Percentiles rank a stretch among this genome's conserved stretches.
These are phyloP conservation scores for Emericellopsis atlantica DNA, from an alignment of 2,329 filamentous ascomycete species.

Conservation along the genomic window DNA sequence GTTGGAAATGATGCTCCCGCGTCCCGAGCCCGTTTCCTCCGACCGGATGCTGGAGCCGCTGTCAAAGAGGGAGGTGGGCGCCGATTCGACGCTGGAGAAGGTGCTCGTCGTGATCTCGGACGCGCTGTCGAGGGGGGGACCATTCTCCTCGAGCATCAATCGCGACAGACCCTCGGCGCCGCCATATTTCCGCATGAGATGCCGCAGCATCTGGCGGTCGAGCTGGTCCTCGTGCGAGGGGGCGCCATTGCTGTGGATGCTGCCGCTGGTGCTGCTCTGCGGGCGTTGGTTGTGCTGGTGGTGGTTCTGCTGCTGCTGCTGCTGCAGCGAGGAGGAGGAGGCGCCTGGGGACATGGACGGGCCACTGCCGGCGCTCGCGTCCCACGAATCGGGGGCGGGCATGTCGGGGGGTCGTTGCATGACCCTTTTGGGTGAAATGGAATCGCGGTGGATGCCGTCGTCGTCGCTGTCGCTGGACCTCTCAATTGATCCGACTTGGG, in stretches of 20 bases:
- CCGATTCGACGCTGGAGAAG: slow-evolving; percentile 20
- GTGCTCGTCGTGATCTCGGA: slow-evolving; percentile 21
- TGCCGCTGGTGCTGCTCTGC: neutral
- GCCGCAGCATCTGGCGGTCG: slow-evolving; percentile 10
- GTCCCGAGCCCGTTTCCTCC: slow-evolving; percentile 24
- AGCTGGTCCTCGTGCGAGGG: slow-evolving; percentile 2
- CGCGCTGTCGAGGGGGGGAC: slow-evolving; percentile 12
- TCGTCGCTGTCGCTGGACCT: too few relatives aligned
- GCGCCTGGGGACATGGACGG: slow-evolving; percentile 1
- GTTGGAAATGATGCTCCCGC: slow-evolving; percentile 25
- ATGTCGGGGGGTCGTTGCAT: too few relatives aligned
- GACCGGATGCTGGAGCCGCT: slow-evolving; percentile 18
- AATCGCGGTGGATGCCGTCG: too few relatives aligned
- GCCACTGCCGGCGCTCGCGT: slow-evolving; percentile 1
- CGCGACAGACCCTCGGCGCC: slow-evolving; percentile 6
- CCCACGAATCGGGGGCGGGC: slow-evolving; percentile 4
- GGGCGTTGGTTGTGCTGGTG: neutral
- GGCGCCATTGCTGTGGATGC: neutral
- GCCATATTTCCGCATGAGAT: slow-evolving; percentile 8
- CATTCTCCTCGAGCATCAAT: slow-evolving; percentile 8
- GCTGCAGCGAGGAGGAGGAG: neutral
- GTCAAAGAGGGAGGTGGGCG: slow-evolving; percentile 21
- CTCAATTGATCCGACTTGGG: too few relatives aligned
- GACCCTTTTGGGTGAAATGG: too few relatives aligned
- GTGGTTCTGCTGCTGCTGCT: neutral